Conservation (phyloP, 2,329 filamentous ascomycete species). For the Curvularia spicifera region DNA sequence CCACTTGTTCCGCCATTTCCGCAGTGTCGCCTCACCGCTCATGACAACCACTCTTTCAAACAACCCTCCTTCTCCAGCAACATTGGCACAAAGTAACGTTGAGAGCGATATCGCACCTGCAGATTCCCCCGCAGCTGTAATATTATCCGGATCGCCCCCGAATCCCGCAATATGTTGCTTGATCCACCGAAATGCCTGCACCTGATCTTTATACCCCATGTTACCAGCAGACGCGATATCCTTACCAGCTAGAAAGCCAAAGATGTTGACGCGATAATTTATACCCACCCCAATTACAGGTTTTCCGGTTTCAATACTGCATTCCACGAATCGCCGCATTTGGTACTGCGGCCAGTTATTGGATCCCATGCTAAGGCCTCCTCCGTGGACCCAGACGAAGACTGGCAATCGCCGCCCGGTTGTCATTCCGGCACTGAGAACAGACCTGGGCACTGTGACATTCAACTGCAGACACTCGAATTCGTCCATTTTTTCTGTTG, state of each 20-base stretch:
- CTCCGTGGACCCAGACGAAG: constrained; percentile 61
- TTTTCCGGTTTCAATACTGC: constrained; percentile 51
- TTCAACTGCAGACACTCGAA: constrained; percentile 46
- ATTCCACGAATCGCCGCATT: constrained; percentile 52
- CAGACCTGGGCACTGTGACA: constrained; percentile 40
- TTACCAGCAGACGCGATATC: constrained; percentile 52
- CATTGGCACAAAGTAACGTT: constrained; percentile 36
- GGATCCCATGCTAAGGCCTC: constrained; percentile 58
- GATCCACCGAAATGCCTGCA: constrained; percentile 49
- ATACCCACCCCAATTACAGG: constrained; percentile 54
- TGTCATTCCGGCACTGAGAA: not conserved
- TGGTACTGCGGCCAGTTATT: constrained; percentile 62
- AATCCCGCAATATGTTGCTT: constrained; percentile 49
- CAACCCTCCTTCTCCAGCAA: constrained; percentile 29
- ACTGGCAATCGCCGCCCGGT: constrained; percentile 53
- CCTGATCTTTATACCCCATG: constrained; percentile 46
- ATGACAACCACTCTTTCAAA: constrained; percentile 42
- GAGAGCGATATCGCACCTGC: constrained; percentile 52
- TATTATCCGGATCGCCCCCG: constrained; percentile 48
- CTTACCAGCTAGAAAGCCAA: constrained; percentile 52
- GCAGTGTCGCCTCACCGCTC: constrained; percentile 40
- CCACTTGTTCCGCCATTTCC: constrained; percentile 33
- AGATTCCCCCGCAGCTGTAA: constrained; percentile 55
- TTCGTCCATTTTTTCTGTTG: constrained; percentile 39
- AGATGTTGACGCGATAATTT: constrained; percentile 43